Base-by-base conservation (phyloP, 2,329 filamentous ascomycete genomes). In the Endoconidiophora laricicola region DNA sequence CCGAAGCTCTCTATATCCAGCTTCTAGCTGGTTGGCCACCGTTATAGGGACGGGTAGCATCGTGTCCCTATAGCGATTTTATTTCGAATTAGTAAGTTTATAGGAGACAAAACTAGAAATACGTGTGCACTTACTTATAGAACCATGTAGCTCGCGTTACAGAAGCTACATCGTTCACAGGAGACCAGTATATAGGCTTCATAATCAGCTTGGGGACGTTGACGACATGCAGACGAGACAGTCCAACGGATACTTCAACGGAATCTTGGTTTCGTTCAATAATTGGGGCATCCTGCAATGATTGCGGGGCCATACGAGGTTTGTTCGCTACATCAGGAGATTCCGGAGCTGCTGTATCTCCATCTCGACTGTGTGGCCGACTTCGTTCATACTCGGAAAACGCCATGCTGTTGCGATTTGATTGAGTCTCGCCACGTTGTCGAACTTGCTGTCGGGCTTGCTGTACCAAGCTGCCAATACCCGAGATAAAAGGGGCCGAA, bases 141-240 rank as follows among this genome's bases (percentile, higher is more conserved):
- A 98, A 98, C 91, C 91, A 98, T 0, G 90, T 96, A 1, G 84
- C 87, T 56, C 91, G 74, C 52, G 83, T 73, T 1, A 96, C 87
- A 36, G 79, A 71, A 5, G 86, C 82, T 29, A 93, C 76, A 59
- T 96, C 91, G 58, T 94, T 87, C 29, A 96, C 74, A 6, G 91
- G 90, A 16, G 83, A 88, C 91, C 91, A 98, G 62, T 98, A 98
- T 53, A 96, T 95, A 0, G 91, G 91, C 62, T 88, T 86, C 87
- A 98, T 94, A 59, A 85, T 73, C 33, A 94, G 66, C 48, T 75
- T 75, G 20, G 90, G 87, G 57, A 96, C 71, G 52, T 84, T 79
- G 1, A 96, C 90, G 59, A 88, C 76, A 61, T 98, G 90, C 52
- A 98, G 69, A 56, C 87, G 76, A n/a, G 88, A 94, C 4, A 91